Percentiles rank a stretch among this genome's conserved stretches.
Conservation (phyloP, 306 rosid species). For the Astragalus membranaceus region DNA sequence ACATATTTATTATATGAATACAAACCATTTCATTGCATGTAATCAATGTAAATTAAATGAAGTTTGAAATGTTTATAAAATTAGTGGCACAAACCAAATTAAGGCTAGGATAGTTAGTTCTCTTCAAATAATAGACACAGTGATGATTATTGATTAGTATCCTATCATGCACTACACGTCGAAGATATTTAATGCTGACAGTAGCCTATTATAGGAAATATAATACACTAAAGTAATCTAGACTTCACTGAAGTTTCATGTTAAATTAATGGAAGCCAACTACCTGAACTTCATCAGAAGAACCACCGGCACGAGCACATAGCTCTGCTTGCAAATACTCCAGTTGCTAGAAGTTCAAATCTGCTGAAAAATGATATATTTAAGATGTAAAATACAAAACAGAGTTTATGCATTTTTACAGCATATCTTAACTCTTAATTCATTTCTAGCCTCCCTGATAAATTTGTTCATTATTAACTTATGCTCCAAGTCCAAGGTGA, state of each 20-base stretch:
- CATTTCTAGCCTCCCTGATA: no score
- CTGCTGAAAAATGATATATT: no score
- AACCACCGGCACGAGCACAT: conserved; percentile 87
- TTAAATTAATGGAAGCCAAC: conserved; percentile 15
- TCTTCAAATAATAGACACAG: conserved; percentile 10
- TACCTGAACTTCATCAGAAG: conserved; percentile 95
- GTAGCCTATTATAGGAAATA: conserved; percentile 1
- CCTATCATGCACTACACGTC: conserved; percentile 4
- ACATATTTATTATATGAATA: no score
- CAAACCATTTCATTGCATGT: no score
- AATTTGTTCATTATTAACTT: no score
- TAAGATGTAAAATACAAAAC: no score
- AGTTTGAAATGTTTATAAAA: background rate
- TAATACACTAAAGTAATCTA: conserved; percentile 1
- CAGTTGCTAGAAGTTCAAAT: no score
- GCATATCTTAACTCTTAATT: no score
- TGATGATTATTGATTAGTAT: conserved; percentile 5
- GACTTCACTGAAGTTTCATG: background rate
- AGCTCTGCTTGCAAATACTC: conserved; percentile 97
- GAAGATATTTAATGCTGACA: no score
- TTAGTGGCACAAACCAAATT: background rate
- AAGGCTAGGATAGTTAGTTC: background rate
- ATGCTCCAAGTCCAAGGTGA: no score
- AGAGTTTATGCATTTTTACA: no score
- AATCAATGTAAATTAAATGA: no score